Percentiles rank a stretch among this genome's conserved stretches.
phyloP scores from a whole-genome alignment of 2,329 filamentous ascomycete species.

The Colletotrichum gigasporum region DNA sequence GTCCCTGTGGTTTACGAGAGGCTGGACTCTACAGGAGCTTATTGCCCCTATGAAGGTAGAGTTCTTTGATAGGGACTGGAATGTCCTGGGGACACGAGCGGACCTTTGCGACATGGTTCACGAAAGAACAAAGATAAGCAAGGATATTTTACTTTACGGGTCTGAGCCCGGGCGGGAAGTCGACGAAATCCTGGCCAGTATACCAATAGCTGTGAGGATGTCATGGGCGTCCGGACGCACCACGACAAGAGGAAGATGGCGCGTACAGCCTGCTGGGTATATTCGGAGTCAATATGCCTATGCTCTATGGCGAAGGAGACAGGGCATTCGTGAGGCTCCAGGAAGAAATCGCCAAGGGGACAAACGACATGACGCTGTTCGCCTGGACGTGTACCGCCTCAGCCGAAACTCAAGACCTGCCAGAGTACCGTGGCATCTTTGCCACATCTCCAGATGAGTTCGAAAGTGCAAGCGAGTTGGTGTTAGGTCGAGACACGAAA shows the following conservation, averaged over 20 bases:
- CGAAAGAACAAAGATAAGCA: neutral
- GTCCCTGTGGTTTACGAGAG: neutral
- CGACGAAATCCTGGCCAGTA: neutral
- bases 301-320: slow-evolving; percentile 38
- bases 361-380: slow-evolving; percentile 10
- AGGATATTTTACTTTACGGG: neutral
- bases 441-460: neutral
- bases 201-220: slow-evolving; percentile 29
- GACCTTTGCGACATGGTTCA: neutral
- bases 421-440: neutral
- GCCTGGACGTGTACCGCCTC: neutral
- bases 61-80: neutral
- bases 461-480: neutral
- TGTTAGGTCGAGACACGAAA: neutral
- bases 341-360: neutral
- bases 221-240: slow-evolving; percentile 38
- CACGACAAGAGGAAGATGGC: slow-evolving; percentile 36
- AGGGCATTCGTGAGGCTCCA: slow-evolving; percentile 35
- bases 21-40: slow-evolving; percentile 16
- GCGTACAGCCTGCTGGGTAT: slow-evolving; percentile 40
- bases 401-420: neutral
- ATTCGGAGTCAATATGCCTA: slow-evolving; percentile 39
- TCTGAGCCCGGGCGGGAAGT: neutral
- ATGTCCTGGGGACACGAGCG: neutral
- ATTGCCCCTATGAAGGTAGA: neutral